A percentile compares a stretch with the other conserved stretches of the same genome.
Conservation (phyloP, 225 moss, liverwort and hornwort species). For the Sphagnum tenellum region DNA sequence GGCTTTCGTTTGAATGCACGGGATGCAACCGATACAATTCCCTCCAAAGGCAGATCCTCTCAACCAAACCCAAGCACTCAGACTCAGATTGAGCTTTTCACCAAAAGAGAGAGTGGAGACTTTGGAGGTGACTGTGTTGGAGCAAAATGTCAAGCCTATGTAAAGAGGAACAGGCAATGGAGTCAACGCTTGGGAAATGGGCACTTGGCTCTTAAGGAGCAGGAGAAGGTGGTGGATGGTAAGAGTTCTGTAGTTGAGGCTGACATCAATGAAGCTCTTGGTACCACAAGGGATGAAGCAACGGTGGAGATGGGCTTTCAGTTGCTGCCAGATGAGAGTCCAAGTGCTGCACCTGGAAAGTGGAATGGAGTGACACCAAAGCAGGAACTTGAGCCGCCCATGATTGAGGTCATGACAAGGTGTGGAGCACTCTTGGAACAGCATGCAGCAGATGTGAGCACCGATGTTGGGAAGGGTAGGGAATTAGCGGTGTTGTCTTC, state of each 20-base stretch:
- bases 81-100: conserved; percentile 11
- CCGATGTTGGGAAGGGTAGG: conserved; percentile 4
- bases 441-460: conserved; percentile 11
- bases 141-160: conserved; percentile 42
- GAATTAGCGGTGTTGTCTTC: conserved; percentile 8
- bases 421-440: conserved; percentile 14
- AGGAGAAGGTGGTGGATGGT: conserved; percentile 20
- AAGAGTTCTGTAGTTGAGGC: conserved; percentile 7
- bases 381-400: conserved; percentile 13
- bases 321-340: conserved; percentile 18
- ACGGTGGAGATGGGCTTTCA: conserved; percentile 30
- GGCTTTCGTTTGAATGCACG: conserved; percentile 16
- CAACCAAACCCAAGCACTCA: background rate
- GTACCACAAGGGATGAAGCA: conserved; percentile 16
- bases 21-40: conserved; percentile 18
- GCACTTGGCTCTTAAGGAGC: conserved; percentile 32
- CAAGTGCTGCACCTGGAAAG: conserved; percentile 18
- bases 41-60: conserved; percentile 11
- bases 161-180: conserved; percentile 50
- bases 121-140: conserved; percentile 17
- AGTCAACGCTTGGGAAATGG: conserved; percentile 62
- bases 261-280: conserved; percentile 9
- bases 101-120: conserved; percentile 35
- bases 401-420: conserved; percentile 14
- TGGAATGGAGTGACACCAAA: conserved; percentile 20